Percentiles rank a stretch among this genome's conserved stretches.
phyloP scores from a whole-genome alignment of 257 asterid species.

The Cinchona pubescens region DNA sequence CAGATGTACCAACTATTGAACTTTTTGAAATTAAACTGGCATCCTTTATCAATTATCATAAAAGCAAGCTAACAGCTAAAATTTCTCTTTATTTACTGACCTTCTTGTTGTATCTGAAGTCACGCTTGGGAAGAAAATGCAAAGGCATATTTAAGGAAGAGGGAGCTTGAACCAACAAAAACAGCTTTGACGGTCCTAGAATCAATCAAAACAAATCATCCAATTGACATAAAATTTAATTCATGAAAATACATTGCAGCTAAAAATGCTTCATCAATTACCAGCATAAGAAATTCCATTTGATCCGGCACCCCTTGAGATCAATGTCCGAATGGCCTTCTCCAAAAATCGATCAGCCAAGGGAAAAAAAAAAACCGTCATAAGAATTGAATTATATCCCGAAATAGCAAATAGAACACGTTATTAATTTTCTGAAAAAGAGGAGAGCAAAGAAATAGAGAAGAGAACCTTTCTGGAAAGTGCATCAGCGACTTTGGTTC shows the following conservation, averaged over 20 bases:
- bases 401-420: background rate
- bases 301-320: constrained; percentile 88
- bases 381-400: background rate
- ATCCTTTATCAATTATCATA: background rate
- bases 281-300: constrained; percentile 51
- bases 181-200: constrained; percentile 78
- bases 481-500: constrained; percentile 57
- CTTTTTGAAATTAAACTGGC: background rate
- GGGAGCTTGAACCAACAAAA: constrained; percentile 83
- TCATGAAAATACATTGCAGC: background rate
- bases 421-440: background rate
- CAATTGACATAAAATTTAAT: background rate
- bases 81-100: constrained; percentile 23
- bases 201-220: constrained; percentile 14
- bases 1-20: background rate
- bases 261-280: constrained; percentile 18
- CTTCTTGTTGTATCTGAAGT: constrained; percentile 67
- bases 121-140: constrained; percentile 95
- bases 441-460: background rate
- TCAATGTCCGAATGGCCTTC: constrained; percentile 80
- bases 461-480: constrained; percentile 70
- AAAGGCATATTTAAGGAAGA: constrained; percentile 54
- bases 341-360: constrained; percentile 1
- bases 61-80: background rate
- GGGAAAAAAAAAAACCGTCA: constrained; percentile 5